Evolutionary conservation across 2,329 filamentous ascomycete species (phyloP), one percentile per base, ranked within the genome.

Genomic region (Ceratocystis papillata): DNA sequence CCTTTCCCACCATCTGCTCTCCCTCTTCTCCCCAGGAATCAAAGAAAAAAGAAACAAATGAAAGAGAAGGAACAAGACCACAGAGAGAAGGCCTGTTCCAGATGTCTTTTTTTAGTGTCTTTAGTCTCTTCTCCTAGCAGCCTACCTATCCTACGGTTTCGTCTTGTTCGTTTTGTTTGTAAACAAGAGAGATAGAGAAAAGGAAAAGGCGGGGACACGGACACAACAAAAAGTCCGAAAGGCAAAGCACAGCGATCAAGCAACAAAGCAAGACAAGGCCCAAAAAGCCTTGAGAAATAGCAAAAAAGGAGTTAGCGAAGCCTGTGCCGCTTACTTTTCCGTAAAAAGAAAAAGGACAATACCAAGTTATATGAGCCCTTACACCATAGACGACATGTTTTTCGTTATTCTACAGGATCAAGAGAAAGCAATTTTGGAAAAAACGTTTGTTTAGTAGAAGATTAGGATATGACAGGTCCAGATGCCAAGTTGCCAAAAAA

Each of bases 381-480:
- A 12, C 37, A 12, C 10, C 37, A 12, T 10, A 1, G 37, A 37
- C 33, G 33, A 20, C n/a, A 20, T 48, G 45, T 20, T 48, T n/a
- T 46, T 48, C 7, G 17, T 48, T 48, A 17, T n/a, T 20, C n/a
- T 48, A 20, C n/a, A 37, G 8, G 8, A 37, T 8, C 8, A 37
- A 4, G 30, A 33, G 8, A 37, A 12, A 48, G 45, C 6, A 3
- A 48, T 50, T 20, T 50, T 50, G n/a, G 17, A 48, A 48, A n/a
- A 48, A 48, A 48, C 17, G 50, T 57, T 57, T 59, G 25, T 59
- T 63, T 46, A 46, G 48, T 44, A 22, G 41, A 62, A 50, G 25
- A 63, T 45, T 48, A 63, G 61, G 61, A 63, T 63, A 63, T 50
- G 61, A 63, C 61, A 63, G 30, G 44, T 50, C 61, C 61, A 63